Percentiles rank a stretch among this genome's conserved stretches.
phyloP scores from a whole-genome alignment of 352 stramenopile genomes.

The Phytophthora pinifolia region DNA sequence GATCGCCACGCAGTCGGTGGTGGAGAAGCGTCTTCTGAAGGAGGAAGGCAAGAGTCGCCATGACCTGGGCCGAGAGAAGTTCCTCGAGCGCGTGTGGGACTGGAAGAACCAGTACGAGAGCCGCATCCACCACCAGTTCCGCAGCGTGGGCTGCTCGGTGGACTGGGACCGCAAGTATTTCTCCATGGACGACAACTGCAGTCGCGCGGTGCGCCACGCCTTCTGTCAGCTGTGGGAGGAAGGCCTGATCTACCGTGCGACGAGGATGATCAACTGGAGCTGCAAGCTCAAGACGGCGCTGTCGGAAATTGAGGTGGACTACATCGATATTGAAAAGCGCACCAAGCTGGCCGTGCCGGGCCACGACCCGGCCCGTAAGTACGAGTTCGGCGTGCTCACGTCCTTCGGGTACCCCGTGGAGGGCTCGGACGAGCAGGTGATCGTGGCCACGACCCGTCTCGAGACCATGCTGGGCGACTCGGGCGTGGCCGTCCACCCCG shows the following conservation, averaged over 20 bases:
- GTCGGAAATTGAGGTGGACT: conserved; percentile 98
- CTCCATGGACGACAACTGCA: conserved; percentile 99
- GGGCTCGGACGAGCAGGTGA: conserved; percentile 75
- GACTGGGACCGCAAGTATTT: conserved; percentile 98
- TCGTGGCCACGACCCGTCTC: conserved; percentile 94
- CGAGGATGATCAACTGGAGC: conserved; percentile 99
- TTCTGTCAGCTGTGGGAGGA: conserved; percentile 94
- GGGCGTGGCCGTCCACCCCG: conserved; percentile 98
- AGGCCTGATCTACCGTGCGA: conserved; percentile 98
- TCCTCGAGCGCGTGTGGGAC: conserved; percentile 95
- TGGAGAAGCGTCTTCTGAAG: conserved; percentile 89
- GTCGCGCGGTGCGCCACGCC: conserved; percentile 95
- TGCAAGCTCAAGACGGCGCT: conserved; percentile 97
- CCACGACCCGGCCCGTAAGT: conserved; percentile 95
- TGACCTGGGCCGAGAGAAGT: conserved; percentile 91
- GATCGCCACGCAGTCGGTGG: conserved; percentile 97
- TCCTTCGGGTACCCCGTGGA: conserved; percentile 98
- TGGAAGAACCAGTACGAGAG: conserved; percentile 96
- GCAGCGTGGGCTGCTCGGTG: conserved; percentile 93
- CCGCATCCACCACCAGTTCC: conserved; percentile 87
- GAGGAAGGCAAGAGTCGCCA: conserved; percentile 82
- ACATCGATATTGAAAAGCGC: conserved; percentile 97
- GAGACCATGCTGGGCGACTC: conserved; percentile 99
- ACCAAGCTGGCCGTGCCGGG: conserved; percentile 96
- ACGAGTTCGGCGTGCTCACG: conserved; percentile 99